Conservation (phyloP, 108 stramenopile genomes). For the Bacterosira constricta region DNA sequence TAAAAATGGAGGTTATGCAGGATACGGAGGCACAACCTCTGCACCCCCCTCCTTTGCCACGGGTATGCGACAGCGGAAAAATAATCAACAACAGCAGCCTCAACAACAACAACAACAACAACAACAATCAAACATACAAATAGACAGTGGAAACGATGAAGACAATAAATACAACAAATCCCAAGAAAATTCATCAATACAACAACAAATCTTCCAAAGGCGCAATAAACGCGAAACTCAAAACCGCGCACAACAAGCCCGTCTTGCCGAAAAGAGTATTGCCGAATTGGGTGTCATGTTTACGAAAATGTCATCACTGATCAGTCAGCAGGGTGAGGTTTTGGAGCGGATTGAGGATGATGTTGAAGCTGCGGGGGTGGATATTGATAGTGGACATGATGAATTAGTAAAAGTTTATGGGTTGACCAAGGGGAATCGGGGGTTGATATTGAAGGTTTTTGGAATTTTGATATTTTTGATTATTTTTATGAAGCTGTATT, state of each 20-base stretch:
- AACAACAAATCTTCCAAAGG: slow-evolving; percentile 65
- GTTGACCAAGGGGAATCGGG: slow-evolving; percentile 84
- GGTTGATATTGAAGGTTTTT: slow-evolving; percentile 87
- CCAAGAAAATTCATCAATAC: slow-evolving; percentile 46
- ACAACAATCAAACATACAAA: slow-evolving; percentile 13
- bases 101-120: slow-evolving; percentile 6
- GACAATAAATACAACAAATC: slow-evolving; percentile 49
- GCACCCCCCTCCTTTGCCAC: slow-evolving; percentile 31
- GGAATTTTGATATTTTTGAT: slow-evolving; percentile 82
- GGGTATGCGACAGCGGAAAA: slow-evolving; percentile 74
- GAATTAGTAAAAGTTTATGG: slow-evolving; percentile 78
- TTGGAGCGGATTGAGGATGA: slow-evolving; percentile 90
- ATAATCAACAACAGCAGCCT: slow-evolving; percentile 3
- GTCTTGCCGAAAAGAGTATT: slow-evolving; percentile 74
- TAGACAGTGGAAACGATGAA: slow-evolving; percentile 33
- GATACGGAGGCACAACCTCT: slow-evolving; percentile 40
- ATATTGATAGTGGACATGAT: slow-evolving; percentile 80
- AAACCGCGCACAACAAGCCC: slow-evolving; percentile 67
- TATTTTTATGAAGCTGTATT: slow-evolving; percentile 85
- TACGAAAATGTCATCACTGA: slow-evolving; percentile 77
- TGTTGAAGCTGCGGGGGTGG: slow-evolving; percentile 72
- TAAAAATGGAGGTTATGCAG: slow-evolving; percentile 24
- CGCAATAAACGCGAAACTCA: slow-evolving; percentile 72
- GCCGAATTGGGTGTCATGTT: slow-evolving; percentile 75
- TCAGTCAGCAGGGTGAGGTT: slow-evolving; percentile 76